Evolutionary conservation across 148 eudicot genomes (phyloP), one percentile per base, ranked within the genome.

Genomic region (Rhododendron henanense): DNA sequence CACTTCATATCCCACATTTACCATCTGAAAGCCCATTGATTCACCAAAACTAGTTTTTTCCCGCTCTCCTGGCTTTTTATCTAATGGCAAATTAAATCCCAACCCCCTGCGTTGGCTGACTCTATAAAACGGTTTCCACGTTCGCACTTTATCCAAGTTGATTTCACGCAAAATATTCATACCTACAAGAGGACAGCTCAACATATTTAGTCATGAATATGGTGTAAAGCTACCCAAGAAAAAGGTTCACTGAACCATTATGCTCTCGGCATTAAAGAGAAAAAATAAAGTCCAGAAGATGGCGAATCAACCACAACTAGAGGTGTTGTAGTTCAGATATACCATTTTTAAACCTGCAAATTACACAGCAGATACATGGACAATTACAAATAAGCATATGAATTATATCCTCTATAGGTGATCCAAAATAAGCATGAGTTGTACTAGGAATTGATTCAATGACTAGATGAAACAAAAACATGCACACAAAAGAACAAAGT

Each of bases 61-160:
- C 83, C 87, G 84, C 53, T 88, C 89, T 50, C 86, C 94, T 35
- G 87, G 78, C 48, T 87, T 90, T 90, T 86, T 90, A 87, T 88
- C 89, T 63, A 84, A 50, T 5, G 94, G 92, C 81, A 93, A 85
- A 85, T 86, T 89, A 90, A 92, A 86, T 73, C 95, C 91, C 85
- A 94, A 82, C 33, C 89, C 93, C 83, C 94, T 89, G 33, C 88
- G 92, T 85, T 92, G 92, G 84, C 93, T 88, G 61, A 83, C 89
- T 85, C 91, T 92, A 71, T 89, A 93, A 87, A 97, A 91, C 81
- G 98, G 92, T 86, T 94, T 97, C 99, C 99, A 97, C 21, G 92
- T 89, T 73, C 98, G 94, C 89, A 97, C 89, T 90, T 97, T 97
- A 87, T 97, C 99, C 92, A 97, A 85, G 89, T 91, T 95, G 89